Conservation (phyloP, 768 basidiomycete species). For the Termitomyces heimii region DNA sequence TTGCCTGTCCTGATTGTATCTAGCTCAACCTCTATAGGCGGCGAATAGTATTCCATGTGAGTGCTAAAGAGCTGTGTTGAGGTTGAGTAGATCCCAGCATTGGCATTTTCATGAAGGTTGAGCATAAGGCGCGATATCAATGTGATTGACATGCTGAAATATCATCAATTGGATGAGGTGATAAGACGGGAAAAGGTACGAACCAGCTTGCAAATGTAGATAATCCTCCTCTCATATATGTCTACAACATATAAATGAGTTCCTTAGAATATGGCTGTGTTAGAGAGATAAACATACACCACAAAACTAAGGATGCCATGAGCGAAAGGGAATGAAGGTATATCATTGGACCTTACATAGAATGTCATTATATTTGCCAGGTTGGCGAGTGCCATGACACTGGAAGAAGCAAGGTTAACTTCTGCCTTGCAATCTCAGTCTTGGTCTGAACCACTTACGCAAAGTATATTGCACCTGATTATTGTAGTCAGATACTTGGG, state of each 20-base stretch:
- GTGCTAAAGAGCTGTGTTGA: slow-evolving; percentile 11
- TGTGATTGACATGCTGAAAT: slow-evolving; percentile 38
- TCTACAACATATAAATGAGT: slow-evolving; percentile 27
- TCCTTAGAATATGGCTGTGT: neutral
- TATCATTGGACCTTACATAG: neutral
- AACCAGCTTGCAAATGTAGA: slow-evolving; percentile 47
- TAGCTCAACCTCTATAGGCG: slow-evolving; percentile 15
- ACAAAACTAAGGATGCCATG: slow-evolving; percentile 15
- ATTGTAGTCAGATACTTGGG: neutral
- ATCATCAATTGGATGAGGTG: neutral
- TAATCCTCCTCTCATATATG: slow-evolving; percentile 37
- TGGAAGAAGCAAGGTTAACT: slow-evolving; percentile 13
- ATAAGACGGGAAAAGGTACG: slow-evolving; percentile 8
- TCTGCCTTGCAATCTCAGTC: neutral
- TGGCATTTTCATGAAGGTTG: slow-evolving; percentile 42
- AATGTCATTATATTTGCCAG: slow-evolving; percentile 1
- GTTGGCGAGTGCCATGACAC: slow-evolving; percentile 36
- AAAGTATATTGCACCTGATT: slow-evolving; percentile 47
- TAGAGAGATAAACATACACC: slow-evolving; percentile 16
- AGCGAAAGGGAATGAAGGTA: neutral
- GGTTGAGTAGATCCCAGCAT: slow-evolving; percentile 25
- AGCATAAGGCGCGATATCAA: slow-evolving; percentile 54
- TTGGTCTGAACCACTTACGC: slow-evolving; percentile 29
- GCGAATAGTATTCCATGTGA: slow-evolving; percentile 13
- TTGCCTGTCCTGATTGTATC: slow-evolving; percentile 19